phyloP scores from a whole-genome alignment of 805 yeast genomes.

The Saccharomycopsis microspora region DNA sequence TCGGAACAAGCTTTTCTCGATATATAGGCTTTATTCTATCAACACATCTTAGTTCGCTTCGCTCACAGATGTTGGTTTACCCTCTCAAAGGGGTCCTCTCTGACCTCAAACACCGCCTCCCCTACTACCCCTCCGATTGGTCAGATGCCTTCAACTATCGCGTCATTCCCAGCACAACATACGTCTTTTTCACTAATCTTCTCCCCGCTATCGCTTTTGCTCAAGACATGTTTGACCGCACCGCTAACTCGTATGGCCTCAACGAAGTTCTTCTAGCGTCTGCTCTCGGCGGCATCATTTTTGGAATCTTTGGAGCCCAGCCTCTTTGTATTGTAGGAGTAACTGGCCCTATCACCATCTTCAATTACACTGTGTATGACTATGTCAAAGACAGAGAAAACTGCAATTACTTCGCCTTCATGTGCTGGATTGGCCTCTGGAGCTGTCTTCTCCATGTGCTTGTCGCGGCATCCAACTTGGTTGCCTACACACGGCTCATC shows the following conservation, averaged over 20 bases:
- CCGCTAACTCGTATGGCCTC: constrained; percentile 78
- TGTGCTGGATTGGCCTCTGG: constrained; percentile 96
- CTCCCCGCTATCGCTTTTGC: constrained; percentile 94
- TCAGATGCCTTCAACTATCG: constrained; percentile 76
- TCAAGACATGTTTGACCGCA: constrained; percentile 92
- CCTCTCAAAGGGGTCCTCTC: constrained; percentile 3
- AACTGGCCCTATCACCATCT: constrained; percentile 90
- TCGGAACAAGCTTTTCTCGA: no score
- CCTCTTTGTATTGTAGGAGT: constrained; percentile 95
- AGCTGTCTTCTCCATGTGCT: constrained; percentile 69
- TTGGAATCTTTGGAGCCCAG: constrained; percentile 80
- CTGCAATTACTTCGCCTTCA: constrained; percentile 68
- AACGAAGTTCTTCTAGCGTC: constrained; percentile 79
- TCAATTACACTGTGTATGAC: constrained; percentile 69
- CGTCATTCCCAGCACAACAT: constrained; percentile 74
- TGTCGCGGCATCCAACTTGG: constrained; percentile 59
- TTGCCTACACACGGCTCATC: constrained; percentile 55
- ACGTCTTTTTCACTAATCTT: constrained; percentile 79
- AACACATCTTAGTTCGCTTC: no score
- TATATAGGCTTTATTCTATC: no score
- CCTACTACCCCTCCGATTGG: constrained; percentile 70
- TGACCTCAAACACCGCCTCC: constrained; percentile 22
- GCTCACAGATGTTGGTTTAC: no score
- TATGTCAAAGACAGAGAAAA: constrained; percentile 23
- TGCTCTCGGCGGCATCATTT: constrained; percentile 81